Evolutionary conservation across 2,329 filamentous ascomycete genomes (phyloP), one percentile per base, ranked within the genome.

Genomic region (Sporothrix curviconia): DNA sequence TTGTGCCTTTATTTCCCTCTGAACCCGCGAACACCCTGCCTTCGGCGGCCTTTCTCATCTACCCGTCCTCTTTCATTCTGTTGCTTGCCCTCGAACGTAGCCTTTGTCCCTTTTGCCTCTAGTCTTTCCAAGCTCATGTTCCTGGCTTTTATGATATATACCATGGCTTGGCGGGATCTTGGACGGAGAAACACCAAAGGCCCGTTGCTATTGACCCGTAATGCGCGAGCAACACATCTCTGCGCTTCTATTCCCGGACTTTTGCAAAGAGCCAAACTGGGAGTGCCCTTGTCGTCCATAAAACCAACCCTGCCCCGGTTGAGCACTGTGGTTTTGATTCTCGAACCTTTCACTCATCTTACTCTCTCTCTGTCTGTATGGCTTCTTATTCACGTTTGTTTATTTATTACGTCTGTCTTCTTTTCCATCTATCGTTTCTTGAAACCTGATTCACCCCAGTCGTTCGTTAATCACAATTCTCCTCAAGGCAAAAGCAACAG

Each of bases 171-270:
- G 19, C 52, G 52, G 39, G 40, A 44, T 46, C 39, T 44, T 46
- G 40, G 52, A 43, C 34, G 44, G 44, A 22, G 44, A 30, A 49
- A 49, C 22, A 17, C 44, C 44, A 34, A 49, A 19, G 28, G 28
- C 32, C 34, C n/a, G 34, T 49, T 49, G 34, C 32, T 53, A 42
- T 22, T 43, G 37, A 7, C n/a, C 39, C 14, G 30, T 15, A 43
- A 44, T 55, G 37, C 37, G 52, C 28, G 12, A 39, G n/a, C n/a
- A 25, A 17, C 55, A 57, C 47, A 44, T 39, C 32, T 22, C 25
- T 24, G 14, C 7, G 11, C 24, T 25, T 17, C 40, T 36, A 46
- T 46, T 46, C 32, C 42, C 53, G 47, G 40, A 32, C 47, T 28
- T 30, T 49, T 22, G 9, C 8, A 6, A 22, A 14, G 9, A 34